Percentiles rank a stretch among this genome's conserved stretches.
phyloP scores from a whole-genome alignment of 2,329 filamentous ascomycete species.

The Ascochyta koolunga region DNA sequence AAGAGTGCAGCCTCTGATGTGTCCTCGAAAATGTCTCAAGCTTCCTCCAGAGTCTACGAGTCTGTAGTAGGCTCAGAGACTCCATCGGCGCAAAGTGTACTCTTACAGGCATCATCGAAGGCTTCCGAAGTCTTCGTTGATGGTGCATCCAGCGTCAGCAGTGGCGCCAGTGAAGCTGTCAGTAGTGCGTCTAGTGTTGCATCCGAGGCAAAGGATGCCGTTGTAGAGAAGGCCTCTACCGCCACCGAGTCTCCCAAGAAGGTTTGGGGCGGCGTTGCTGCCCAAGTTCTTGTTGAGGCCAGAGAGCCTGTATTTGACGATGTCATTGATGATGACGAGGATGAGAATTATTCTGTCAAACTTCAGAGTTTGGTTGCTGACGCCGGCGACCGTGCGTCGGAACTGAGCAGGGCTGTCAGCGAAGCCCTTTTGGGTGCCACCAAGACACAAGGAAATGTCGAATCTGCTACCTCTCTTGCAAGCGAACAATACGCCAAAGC shows the following conservation, averaged over 20 bases:
- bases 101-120: conserved; percentile 31
- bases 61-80: conserved; percentile 26
- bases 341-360: conserved; percentile 56
- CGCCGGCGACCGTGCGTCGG: conserved; percentile 59
- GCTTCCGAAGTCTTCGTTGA: conserved; percentile 4
- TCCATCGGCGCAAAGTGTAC: conserved; percentile 25
- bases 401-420: conserved; percentile 62
- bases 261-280: conserved; percentile 61
- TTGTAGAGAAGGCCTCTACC: conserved; percentile 30
- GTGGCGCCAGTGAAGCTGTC: conserved; percentile 16
- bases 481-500: conserved; percentile 64
- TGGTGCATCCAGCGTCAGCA: conserved; percentile 24
- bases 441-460: conserved; percentile 54
- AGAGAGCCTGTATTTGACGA: conserved; percentile 58
- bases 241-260: conserved; percentile 51
- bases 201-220: conserved; percentile 23
- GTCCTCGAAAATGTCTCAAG: conserved; percentile 33
- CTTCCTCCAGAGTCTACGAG: conserved; percentile 30
- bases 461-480: conserved; percentile 60
- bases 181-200: conserved; percentile 29
- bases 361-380: conserved; percentile 58
- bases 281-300: conserved; percentile 56
- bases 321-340: conserved; percentile 55
- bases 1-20: conserved; percentile 44
- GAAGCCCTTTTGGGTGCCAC: conserved; percentile 59